Evolutionary conservation across 2,329 filamentous ascomycete species (phyloP).

Genomic region (Clonostachys byssicola): DNA sequence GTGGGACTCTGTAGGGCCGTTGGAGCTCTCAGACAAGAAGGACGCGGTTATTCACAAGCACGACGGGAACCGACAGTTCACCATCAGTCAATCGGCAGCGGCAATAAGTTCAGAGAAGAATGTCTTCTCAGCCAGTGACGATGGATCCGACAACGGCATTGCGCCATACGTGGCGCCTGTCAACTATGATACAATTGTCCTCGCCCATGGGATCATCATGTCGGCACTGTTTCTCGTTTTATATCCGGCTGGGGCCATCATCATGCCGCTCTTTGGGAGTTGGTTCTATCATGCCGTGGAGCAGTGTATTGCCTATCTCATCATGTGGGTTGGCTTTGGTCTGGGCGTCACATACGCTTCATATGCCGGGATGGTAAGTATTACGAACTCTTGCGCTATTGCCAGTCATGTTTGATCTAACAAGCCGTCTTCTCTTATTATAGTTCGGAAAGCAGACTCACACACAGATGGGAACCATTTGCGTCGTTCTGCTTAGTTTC

Average conservation of each 20-base stretch:
- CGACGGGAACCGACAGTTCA: conserved; percentile 35
- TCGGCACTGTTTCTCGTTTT: conserved; percentile 52
- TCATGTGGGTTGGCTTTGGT: conserved; percentile 58
- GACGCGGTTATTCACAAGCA: conserved; percentile 39
- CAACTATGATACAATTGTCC: conserved; percentile 17
- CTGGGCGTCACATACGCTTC: conserved; percentile 47
- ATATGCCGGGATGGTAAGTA: conserved; percentile 35
- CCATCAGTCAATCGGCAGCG: conserved; percentile 43
- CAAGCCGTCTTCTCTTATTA: too few species aligned
- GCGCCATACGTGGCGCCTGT: conserved; percentile 6
- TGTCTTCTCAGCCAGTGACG: conserved; percentile 34
- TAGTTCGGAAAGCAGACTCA: conserved; percentile 51
- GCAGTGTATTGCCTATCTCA: conserved; percentile 48
- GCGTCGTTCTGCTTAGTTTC: conserved; percentile 48
- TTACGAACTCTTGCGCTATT: too few species aligned
- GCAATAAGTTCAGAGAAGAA: conserved; percentile 42
- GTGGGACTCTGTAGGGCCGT: conserved; percentile 40
- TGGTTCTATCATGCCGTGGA: conserved; percentile 54
- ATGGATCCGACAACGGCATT: conserved; percentile 5
- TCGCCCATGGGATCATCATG: conserved; percentile 57
- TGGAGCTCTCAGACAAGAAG: conserved; percentile 33
- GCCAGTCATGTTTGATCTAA: too few species aligned
- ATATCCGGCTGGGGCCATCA: conserved; percentile 55
- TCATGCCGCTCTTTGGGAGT: conserved; percentile 55
- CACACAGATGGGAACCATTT: conserved; percentile 50